phyloP scores from a whole-genome alignment of 208 protist species.

The Wallacemonas sp. region DNA sequence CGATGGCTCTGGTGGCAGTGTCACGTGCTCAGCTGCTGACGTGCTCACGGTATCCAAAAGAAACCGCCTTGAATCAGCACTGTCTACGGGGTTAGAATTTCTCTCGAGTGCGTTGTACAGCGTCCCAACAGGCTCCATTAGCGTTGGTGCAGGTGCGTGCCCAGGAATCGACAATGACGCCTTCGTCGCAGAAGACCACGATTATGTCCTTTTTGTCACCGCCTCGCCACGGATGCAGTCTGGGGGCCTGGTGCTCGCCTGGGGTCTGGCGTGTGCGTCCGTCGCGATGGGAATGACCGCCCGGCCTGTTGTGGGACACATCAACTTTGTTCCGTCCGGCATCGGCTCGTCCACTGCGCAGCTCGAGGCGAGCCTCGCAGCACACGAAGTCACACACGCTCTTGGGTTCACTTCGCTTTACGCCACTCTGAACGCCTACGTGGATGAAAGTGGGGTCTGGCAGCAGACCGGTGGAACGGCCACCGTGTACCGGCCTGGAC shows the following conservation, averaged over 20 bases:
- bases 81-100: constrained; percentile 21
- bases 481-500: constrained; percentile 20
- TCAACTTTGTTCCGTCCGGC: constrained; percentile 63
- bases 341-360: background rate
- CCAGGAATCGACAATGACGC: constrained; percentile 5
- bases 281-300: constrained; percentile 13
- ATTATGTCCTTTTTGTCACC: constrained; percentile 56
- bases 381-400: constrained; percentile 67
- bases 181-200: constrained; percentile 18
- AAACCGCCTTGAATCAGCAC: constrained; percentile 9
- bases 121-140: constrained; percentile 19
- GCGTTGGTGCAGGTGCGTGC: constrained; percentile 20
- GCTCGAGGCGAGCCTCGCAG: constrained; percentile 21
- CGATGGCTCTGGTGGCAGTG: constrained; percentile 6
- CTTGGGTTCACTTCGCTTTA: constrained; percentile 46
- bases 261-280: constrained; percentile 27
- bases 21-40: constrained; percentile 29
- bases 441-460: constrained; percentile 13
- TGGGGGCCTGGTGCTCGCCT: constrained; percentile 24
- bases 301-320: constrained; percentile 47
- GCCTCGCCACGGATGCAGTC: constrained; percentile 19
- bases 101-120: constrained; percentile 31
- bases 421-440: constrained; percentile 15
- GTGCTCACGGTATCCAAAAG: constrained; percentile 37
- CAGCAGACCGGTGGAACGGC: constrained; percentile 19